Percentiles rank a stretch among this genome's conserved stretches.
These are phyloP conservation scores for Epichloe brachyelytri DNA, from an alignment of 2,329 filamentous ascomycete species.

Conservation along the genomic window DNA sequence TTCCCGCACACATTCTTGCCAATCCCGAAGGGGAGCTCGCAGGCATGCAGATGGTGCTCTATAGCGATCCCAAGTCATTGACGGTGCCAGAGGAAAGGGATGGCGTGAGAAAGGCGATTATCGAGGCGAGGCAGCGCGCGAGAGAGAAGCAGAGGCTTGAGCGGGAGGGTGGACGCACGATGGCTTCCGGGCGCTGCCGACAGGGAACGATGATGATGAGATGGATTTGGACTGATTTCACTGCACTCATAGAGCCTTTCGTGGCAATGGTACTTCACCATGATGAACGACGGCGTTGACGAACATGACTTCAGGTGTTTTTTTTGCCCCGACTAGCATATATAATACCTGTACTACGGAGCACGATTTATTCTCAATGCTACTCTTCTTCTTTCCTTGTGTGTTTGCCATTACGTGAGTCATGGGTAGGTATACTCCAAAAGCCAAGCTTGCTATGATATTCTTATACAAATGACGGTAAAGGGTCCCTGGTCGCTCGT, in stretches of 20 bases:
- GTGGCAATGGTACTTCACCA: not conserved
- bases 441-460: not conserved
- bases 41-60: constrained; percentile 68
- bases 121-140: constrained; percentile 61
- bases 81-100: constrained; percentile 63
- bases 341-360: not conserved
- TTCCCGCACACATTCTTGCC: constrained; percentile 51
- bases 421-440: not conserved
- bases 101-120: constrained; percentile 68
- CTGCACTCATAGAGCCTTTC: not conserved
- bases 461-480: not conserved
- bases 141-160: constrained; percentile 42
- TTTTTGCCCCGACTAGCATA: not conserved
- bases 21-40: constrained; percentile 41
- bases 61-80: constrained; percentile 65
- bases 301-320: too few species aligned
- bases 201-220: constrained; percentile 40
- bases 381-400: not conserved
- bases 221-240: constrained; percentile 49
- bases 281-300: not conserved
- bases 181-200: constrained; percentile 6
- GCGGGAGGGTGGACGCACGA: constrained; percentile 14
- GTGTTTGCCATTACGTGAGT: not conserved
- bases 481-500: not conserved
- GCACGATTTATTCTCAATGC: not conserved